A percentile compares a stretch with the other conserved stretches of the same genome.
Evolutionary conservation across 2,329 filamentous ascomycete genomes (phyloP).

Genomic region (Ceratocystiopsis minuta): DNA sequence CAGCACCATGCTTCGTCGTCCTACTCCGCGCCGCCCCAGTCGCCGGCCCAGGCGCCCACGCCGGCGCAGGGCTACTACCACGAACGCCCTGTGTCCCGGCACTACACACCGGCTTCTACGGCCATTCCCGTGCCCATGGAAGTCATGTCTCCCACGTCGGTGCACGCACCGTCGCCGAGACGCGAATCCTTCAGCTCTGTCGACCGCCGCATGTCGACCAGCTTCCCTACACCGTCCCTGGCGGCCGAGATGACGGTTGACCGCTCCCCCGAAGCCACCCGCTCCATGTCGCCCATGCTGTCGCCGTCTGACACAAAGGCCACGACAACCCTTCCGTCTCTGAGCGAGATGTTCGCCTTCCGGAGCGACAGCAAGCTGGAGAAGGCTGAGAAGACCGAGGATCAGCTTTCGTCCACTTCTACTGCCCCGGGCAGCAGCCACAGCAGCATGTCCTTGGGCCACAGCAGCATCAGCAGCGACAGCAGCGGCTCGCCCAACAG

Average conservation of each 20-base stretch:
- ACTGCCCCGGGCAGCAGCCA: background rate
- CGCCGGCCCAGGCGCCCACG: background rate
- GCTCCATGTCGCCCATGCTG: background rate
- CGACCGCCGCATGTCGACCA: conserved; percentile 6
- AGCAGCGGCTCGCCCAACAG: conserved; percentile 1
- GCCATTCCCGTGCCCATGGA: background rate
- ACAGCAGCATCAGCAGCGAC: background rate
- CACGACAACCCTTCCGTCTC: conserved; percentile 7
- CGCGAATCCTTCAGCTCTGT: conserved; percentile 5
- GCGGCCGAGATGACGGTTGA: conserved; percentile 1
- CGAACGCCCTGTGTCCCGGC: conserved; percentile 15
- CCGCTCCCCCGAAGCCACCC: background rate
- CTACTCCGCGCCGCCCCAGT: conserved; percentile 2
- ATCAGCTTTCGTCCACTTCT: too few relatives aligned
- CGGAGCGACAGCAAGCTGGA: conserved; percentile 1
- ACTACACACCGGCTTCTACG: conserved; percentile 11
- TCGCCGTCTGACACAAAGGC: conserved; percentile 5
- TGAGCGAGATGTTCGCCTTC: conserved; percentile 10
- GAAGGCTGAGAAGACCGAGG: too few relatives aligned
- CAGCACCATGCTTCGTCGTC: conserved; percentile 5
- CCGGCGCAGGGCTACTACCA: conserved; percentile 9
- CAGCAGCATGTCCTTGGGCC: background rate
- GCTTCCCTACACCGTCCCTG: conserved; percentile 4
- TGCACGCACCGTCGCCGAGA: conserved; percentile 3
- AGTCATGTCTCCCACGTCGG: too few relatives aligned